These are phyloP conservation scores for Hemileia vastatrix DNA, from an alignment of 1,284 basidiomycete genomes.

Conservation along the genomic window DNA sequence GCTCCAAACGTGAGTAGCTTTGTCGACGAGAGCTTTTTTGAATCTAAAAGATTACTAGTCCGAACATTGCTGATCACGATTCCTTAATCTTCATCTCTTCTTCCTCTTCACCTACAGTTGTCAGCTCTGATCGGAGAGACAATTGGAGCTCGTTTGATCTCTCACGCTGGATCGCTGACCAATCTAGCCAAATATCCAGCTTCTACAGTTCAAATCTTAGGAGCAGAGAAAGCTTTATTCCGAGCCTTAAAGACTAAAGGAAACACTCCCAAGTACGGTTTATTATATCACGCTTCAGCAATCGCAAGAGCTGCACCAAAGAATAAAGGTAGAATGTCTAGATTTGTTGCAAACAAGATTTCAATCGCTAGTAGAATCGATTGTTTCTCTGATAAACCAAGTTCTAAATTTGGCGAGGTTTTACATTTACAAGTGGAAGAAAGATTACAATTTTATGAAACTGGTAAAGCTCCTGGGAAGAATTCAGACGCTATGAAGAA, in stretches of 20 bases:
- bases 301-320: constrained; percentile 97
- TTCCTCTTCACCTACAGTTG: too few relatives aligned
- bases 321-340: constrained; percentile 73
- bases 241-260: constrained; percentile 97
- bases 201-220: constrained; percentile 94
- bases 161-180: constrained; percentile 88
- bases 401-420: constrained; percentile 55
- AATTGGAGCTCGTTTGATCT: constrained; percentile 89
- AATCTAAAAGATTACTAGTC: too few relatives aligned
- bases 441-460: constrained; percentile 82
- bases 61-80: too few relatives aligned
- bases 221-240: constrained; percentile 97
- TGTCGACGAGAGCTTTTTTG: too few relatives aligned
- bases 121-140: constrained; percentile 92
- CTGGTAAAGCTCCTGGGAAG: constrained; percentile 68
- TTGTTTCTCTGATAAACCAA: constrained; percentile 58
- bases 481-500: constrained; percentile 81
- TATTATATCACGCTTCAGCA: constrained; percentile 87
- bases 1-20: constrained; percentile 96
- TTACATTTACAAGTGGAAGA: constrained; percentile 57
- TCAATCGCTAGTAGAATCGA: constrained; percentile 73
- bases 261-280: constrained; percentile 95
- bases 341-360: constrained; percentile 85
- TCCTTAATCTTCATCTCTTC: too few relatives aligned
- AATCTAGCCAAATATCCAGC: constrained; percentile 94